Evolutionary conservation across 345 rosid genomes (phyloP), one percentile per base, ranked within the genome.

Genomic region (Brassica juncea): DNA sequence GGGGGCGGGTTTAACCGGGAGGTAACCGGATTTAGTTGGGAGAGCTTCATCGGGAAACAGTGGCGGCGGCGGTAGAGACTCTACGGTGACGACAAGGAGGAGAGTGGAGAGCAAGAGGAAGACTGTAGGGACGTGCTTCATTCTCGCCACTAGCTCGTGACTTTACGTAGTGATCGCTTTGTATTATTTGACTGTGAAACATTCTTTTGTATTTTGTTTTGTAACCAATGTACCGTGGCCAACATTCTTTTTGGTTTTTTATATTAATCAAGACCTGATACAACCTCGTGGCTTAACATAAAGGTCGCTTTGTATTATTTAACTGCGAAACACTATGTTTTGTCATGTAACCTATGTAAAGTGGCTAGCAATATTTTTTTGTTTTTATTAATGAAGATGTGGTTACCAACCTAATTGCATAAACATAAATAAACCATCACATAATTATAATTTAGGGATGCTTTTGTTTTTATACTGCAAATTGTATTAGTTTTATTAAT

Each of bases 1-100:
- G 0, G 89, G 68, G 59, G 84, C 15, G 23, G 86, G 75, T 74
- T 82, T 85, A 42, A 94, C 82, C 1, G 88, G 82, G n/a, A 94
- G 91, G 86, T 94, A 94, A 44, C 98, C 97, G 8, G 96, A 92
- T 77, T 75, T 92, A 8, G 97, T 84, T 12, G 97, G 98, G 19
- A 86, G 89, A 63, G 97, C 82, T 62, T 83, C 89, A 11, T 71
- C 68, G 32, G 97, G 94, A 68, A 90, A 72, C 2, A 75, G 27
- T 4, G 80, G 19, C 19, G 47, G 78, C 14, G 78, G 54, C 0
- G 74, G 78, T 59, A 74, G 28, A 11, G 89, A 71, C 1, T 86
- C 34, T 21, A 76, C 71, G 27, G 74, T 65, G 37, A 79, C 55
- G 30, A 44, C 44, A 12, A 63, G 34, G 75, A 82, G 62, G 55